These are phyloP conservation scores for Penicillium olsonii DNA, from an alignment of 2,329 filamentous ascomycete species.

Conservation along the genomic window DNA sequence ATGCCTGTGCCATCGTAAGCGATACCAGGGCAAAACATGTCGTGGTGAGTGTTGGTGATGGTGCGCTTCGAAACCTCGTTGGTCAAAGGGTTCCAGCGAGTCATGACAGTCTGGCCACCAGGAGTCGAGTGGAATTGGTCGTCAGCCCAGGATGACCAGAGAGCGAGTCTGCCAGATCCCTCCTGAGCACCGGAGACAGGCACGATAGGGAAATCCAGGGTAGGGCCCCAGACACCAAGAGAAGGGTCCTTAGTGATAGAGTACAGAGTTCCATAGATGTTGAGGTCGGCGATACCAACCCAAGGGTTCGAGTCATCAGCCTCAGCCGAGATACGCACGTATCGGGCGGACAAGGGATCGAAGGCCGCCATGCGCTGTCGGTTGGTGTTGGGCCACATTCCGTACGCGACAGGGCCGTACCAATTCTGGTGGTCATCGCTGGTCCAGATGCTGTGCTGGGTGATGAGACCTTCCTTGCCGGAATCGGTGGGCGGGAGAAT, in stretches of 20 bases:
- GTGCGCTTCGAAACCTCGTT: slow-evolving; percentile 12
- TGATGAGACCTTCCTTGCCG: slow-evolving; percentile 5
- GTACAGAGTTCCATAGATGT: slow-evolving; percentile 11
- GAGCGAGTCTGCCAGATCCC: slow-evolving; percentile 13
- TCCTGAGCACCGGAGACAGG: slow-evolving; percentile 26
- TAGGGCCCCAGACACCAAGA: slow-evolving; percentile 29
- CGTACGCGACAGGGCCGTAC: slow-evolving; percentile 10
- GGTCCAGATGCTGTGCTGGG: slow-evolving; percentile 11
- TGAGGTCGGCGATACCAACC: slow-evolving; percentile 11
- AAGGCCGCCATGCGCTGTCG: slow-evolving; percentile 12
- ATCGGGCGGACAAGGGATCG: slow-evolving; percentile 8
- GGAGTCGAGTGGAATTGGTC: slow-evolving; percentile 16
- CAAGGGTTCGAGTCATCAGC: neutral
- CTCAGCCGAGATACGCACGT: slow-evolving; percentile 5
- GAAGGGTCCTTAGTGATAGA: slow-evolving; percentile 14
- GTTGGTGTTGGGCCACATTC: slow-evolving; percentile 11
- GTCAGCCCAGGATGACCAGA: slow-evolving; percentile 22
- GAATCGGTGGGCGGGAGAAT: slow-evolving; percentile 5
- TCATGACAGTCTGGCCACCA: slow-evolving; percentile 21
- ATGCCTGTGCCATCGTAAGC: slow-evolving; percentile 51
- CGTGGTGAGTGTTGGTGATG: slow-evolving; percentile 27
- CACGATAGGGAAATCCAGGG: slow-evolving; percentile 29
- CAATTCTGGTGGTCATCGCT: slow-evolving; percentile 6
- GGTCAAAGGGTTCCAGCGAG: slow-evolving; percentile 13
- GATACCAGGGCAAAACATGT: slow-evolving; percentile 49